Evolutionary conservation across 2,329 filamentous ascomycete species (phyloP), one percentile per base, ranked within the genome.

Genomic region (Aspergillus sclerotialis): DNA sequence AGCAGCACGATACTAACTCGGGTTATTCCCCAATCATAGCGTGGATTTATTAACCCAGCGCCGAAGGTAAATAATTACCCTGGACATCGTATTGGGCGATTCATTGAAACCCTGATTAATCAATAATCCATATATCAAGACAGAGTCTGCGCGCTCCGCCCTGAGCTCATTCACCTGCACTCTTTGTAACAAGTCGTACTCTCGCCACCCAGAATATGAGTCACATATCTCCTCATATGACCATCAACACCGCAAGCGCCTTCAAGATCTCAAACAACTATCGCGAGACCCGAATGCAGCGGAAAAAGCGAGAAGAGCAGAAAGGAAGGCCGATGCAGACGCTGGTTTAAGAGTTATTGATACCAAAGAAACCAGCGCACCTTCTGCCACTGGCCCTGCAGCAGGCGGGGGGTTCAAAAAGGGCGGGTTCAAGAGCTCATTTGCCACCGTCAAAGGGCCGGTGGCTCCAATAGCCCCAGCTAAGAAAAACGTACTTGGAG

Each of bases 141-240:
- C 74, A 19, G 72, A 76, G 42, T 73, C 68, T 36, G 86, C 85
- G 7, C 80, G 84, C 42, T 82, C 85, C 52, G 84, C 85, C 11
- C 72, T 85, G 31, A 83, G 80, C 53, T 79, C 84, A 21, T 92
- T 93, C 65, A 88, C 84, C 66, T 93, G 78, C 68, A 76, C 80
- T 26, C 76, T 96, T 35, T 96, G 92, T 69, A 80, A 83, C 44
- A 96, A 96, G 66, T 90, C 89, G 50, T 98, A 96, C 65, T 80
- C 82, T 2, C 87, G 92, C 36, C 90, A 94, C 73, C 90, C 93
- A 56, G 90, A 96, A 60, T 95, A 93, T 60, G 90, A 96, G 63
- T 83, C 89, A 6, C 92, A 98, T 60, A 84, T 95, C 37, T 80
- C 80, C 44, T 92, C 84, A 52, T 96, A 96, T 63, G 92, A 96